Base-by-base conservation (phyloP, 768 basidiomycete species). In the Suillus luteus region DNA sequence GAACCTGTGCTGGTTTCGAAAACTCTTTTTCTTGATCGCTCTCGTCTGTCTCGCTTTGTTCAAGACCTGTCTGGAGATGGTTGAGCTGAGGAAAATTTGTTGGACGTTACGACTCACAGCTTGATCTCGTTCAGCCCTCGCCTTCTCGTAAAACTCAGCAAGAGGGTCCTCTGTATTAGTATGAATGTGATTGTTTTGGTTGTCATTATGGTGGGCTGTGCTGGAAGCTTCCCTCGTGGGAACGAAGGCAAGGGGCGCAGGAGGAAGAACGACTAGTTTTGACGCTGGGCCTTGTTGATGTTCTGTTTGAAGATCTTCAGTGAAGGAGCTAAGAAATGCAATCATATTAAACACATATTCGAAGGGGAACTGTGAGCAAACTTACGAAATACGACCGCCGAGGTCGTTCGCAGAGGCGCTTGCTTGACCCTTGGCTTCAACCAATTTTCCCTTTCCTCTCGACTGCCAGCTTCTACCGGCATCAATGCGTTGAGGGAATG, bases 61-160 rank as follows among this genome's bases (percentile, higher is more conserved):
- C 79, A 41, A 70, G 69, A 31, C 73, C 73, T 73, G 70, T 71
- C 76, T 76, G 31, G n/a, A 74, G 66, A 74, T 74, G 75, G 79
- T 81, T 44, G n/a, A 31, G 33, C 48, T 52, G 54, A n/a, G 19
- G 55, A 15, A 12, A 37, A 35, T 49, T 41, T 43, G 62, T 40
- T 27, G 10, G 31, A 19, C 24, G 43, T 27, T 22, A 14, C 57
- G 49, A 65, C 81, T 65, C 57, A 84, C 86, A 64, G 73, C 74
- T 17, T 72, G 77, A 31, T 85, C 83, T 31, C 68, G 72, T 44
- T 85, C 82, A 19, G 79, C 83, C 55, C 75, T 81, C 2, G 89
- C 90, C 67, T 80, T 75, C 3, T 76, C 80, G 68, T 91, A 91
- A 68, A 88, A 90, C 65, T 86, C 82, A 1, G 83, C 83, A 60